phyloP scores from a whole-genome alignment of 2,329 filamentous ascomycete genomes.

The Talaromyces amestolkiae region DNA sequence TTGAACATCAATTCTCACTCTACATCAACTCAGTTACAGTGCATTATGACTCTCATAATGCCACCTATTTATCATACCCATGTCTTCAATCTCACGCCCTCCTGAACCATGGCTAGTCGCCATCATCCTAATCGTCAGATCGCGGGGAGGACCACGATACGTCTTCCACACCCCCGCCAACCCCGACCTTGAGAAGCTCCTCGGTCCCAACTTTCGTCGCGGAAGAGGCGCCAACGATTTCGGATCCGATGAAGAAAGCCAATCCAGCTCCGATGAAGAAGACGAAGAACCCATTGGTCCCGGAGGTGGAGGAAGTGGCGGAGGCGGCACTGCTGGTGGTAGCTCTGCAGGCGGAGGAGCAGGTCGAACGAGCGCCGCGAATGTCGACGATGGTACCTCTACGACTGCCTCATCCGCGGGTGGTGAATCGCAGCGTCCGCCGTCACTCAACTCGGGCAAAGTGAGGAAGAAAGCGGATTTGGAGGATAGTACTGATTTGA shows the following conservation, averaged over 20 bases:
- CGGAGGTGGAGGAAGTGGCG: neutral
- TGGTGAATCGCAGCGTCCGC: conserved; percentile 32
- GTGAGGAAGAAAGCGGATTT: conserved; percentile 32
- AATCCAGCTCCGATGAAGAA: conserved; percentile 41
- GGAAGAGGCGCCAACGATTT: conserved; percentile 40
- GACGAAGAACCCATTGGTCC: conserved; percentile 32
- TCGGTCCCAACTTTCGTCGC: conserved; percentile 37
- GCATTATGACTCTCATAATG: conserved; percentile 11
- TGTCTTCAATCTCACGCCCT: conserved; percentile 48
- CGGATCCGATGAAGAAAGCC: conserved; percentile 39
- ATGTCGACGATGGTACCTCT: conserved; percentile 30
- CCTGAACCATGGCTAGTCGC: conserved; percentile 62
- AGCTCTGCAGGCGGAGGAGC: conserved; percentile 24
- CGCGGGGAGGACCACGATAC: conserved; percentile 74
- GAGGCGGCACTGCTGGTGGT: neutral
- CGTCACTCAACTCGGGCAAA: conserved; percentile 35
- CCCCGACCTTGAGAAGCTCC: conserved; percentile 42
- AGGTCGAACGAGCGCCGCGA: conserved; percentile 34
- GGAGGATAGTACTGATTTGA: conserved; percentile 32
- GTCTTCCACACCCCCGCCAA: conserved; percentile 83
- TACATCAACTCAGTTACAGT: neutral
- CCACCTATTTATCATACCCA: conserved; percentile 24
- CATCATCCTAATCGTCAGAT: conserved; percentile 71
- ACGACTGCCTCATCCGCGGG: conserved; percentile 29
- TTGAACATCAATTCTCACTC: neutral